Conservation (phyloP, 164 flowering plant species). For the Macadamia tetraphylla region DNA sequence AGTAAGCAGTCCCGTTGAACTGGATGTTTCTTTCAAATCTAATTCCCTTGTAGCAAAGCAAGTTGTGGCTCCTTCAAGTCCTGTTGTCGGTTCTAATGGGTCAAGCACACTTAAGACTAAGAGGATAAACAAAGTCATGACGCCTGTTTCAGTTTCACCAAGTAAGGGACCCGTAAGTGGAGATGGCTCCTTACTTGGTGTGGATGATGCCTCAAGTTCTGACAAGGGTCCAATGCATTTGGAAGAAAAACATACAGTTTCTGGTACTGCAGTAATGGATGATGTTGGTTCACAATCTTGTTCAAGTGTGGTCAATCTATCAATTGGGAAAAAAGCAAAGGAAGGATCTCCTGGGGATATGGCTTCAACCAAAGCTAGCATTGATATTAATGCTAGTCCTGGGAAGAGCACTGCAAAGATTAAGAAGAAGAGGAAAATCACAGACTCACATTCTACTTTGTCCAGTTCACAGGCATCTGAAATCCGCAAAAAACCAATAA, state of each 20-base stretch:
- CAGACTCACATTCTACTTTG: conserved; percentile 5
- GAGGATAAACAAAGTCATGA: conserved; percentile 21
- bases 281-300: conserved; percentile 8
- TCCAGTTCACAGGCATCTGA: conserved; percentile 9
- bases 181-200: conserved; percentile 6
- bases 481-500: no score
- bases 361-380: conserved; percentile 6
- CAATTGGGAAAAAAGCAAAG: conserved; percentile 4
- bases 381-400: conserved; percentile 9
- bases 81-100: conserved; percentile 19
- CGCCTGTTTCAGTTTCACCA: conserved; percentile 4
- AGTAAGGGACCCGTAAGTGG: conserved; percentile 13
- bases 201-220: conserved; percentile 15
- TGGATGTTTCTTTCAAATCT: conserved; percentile 78
- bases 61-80: conserved; percentile 33
- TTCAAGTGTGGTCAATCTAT: conserved; percentile 4
- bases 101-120: conserved; percentile 19
- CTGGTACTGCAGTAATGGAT: conserved; percentile 8
- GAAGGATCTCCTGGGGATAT: conserved; percentile 8
- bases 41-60: conserved; percentile 72
- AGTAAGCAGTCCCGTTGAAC: conserved; percentile 53
- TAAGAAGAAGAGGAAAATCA: conserved; percentile 32
- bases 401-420: conserved; percentile 8
- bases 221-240: conserved; percentile 12
- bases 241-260: conserved; percentile 12